phyloP scores from a whole-genome alignment of 257 asterid genomes.

The Solanum neorickii region DNA sequence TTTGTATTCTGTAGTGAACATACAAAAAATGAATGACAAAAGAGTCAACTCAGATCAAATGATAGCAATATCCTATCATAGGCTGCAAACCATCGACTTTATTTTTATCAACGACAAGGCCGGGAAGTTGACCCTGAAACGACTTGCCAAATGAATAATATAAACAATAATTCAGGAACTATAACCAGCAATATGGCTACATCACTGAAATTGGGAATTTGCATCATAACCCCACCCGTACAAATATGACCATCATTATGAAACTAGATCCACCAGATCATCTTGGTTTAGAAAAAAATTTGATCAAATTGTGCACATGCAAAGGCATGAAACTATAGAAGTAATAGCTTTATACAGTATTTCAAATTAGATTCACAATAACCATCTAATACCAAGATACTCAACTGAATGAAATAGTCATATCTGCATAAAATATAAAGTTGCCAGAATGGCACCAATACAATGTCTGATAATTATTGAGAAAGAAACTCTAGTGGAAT shows the following conservation, averaged over 20 bases:
- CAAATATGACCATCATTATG: not conserved
- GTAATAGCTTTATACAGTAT: too few relatives aligned
- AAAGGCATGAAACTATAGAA: too few relatives aligned
- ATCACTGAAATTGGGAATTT: not conserved
- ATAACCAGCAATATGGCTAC: not conserved
- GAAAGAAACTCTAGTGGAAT: too few relatives aligned
- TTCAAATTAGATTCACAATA: too few relatives aligned
- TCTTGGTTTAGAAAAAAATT: too few relatives aligned
- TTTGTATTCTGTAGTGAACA: constrained; percentile 63
- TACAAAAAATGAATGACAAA: not conserved
- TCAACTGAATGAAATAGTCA: too few relatives aligned
- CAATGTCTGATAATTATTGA: too few relatives aligned
- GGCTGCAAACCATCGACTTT: not conserved
- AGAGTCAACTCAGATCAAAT: not conserved
- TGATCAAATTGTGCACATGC: too few relatives aligned
- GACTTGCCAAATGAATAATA: not conserved
- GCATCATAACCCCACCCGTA: not conserved
- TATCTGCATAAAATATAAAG: too few relatives aligned
- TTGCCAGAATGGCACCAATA: too few relatives aligned
- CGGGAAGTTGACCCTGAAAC: not conserved
- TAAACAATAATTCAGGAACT: not conserved
- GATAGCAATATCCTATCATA: not conserved
- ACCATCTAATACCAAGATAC: too few relatives aligned
- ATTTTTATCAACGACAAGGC: not conserved
- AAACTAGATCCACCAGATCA: not conserved